Evolutionary conservation across 768 basidiomycete genomes (phyloP).

Genomic region (Tricholoma sp.): DNA sequence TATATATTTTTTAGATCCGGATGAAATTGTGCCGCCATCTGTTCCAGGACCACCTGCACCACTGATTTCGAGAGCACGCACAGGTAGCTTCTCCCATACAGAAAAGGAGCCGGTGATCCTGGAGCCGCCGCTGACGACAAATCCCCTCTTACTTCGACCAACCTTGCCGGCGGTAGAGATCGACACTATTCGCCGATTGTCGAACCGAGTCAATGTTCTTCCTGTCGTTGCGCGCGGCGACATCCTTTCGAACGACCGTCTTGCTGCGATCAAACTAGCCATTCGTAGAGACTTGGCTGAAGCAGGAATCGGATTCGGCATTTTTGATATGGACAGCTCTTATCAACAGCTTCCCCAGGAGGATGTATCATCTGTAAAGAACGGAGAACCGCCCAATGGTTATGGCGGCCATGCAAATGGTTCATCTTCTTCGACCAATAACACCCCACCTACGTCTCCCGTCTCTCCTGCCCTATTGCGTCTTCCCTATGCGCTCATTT

Average conservation of each 20-base stretch:
- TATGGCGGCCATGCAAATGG: constrained; percentile 49
- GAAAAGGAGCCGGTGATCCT: constrained; percentile 75
- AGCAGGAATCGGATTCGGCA: constrained; percentile 84
- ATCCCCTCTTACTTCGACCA: constrained; percentile 62
- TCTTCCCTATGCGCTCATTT: constrained; percentile 80
- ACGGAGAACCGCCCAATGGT: constrained; percentile 49
- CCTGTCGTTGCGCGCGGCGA: constrained; percentile 83
- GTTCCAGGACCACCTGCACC: constrained; percentile 64
- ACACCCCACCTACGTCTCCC: constrained; percentile 67
- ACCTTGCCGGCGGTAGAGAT: constrained; percentile 70
- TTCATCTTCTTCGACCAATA: constrained; percentile 40
- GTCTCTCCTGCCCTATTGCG: constrained; percentile 54
- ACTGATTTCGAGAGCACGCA: constrained; percentile 61
- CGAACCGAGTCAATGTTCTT: constrained; percentile 80
- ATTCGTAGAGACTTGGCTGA: constrained; percentile 77
- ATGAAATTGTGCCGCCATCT: constrained; percentile 68
- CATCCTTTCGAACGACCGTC: constrained; percentile 74
- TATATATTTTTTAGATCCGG: constrained; percentile 85
- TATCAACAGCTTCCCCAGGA: constrained; percentile 42
- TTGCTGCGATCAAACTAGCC: constrained; percentile 73
- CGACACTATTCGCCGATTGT: constrained; percentile 71
- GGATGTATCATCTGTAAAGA: constrained; percentile 39
- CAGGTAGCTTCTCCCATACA: constrained; percentile 65
- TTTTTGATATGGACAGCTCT: constrained; percentile 72
- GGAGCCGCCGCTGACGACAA: constrained; percentile 72